Evolutionary conservation across 805 yeast species (phyloP), one percentile per base, ranked within the genome.

Genomic region (Wickerhamomyces xylosicus): DNA sequence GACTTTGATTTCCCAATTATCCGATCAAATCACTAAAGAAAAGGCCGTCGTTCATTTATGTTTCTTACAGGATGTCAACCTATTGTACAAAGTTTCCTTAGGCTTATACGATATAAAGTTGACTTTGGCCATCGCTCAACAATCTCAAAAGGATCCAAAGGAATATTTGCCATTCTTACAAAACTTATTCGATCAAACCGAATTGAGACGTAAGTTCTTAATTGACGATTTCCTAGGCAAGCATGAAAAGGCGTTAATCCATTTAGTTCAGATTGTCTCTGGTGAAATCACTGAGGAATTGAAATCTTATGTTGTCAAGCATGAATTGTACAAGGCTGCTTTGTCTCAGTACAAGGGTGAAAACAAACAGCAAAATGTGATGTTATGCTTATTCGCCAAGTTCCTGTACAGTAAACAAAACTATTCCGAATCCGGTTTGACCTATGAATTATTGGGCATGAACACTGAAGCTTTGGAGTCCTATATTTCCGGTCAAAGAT

Each of bases 81-180:
- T 74, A 43, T 68, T 92, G 17, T 92, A 90, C 60, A 71, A 78
- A 36, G 77, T 79, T 16, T 83, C 97, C 0, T 69, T 92, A 41
- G 82, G 94, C 2, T 63, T 83, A 17, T 92, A 92, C 53, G 82
- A 92, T 55, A 78, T 92, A 33, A 78, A 79, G 41, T 64, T 90
- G 50, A 75, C 97, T 0, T 68, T 92, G 41, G 69, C 72, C 11
- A 79, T 92, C 42, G 98, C 98, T 0, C 97, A 94, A 57, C 92
- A 87, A 53, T 87, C 97, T 0, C 97, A 90, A 59, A 89, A 82
- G 69, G 99, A 92, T 62, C 99, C 99, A 19, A 86, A 89, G 53
- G 99, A 92, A 59, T 92, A 92, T 50, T 64, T 92, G 38, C 96
- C 98, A 37, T 92, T 92, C 59, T 68, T 92, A 47, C 95, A 86